Evolutionary conservation across 495 filamentous ascomycete species (phyloP).

Genomic region (Alectoria sarmentosa): DNA sequence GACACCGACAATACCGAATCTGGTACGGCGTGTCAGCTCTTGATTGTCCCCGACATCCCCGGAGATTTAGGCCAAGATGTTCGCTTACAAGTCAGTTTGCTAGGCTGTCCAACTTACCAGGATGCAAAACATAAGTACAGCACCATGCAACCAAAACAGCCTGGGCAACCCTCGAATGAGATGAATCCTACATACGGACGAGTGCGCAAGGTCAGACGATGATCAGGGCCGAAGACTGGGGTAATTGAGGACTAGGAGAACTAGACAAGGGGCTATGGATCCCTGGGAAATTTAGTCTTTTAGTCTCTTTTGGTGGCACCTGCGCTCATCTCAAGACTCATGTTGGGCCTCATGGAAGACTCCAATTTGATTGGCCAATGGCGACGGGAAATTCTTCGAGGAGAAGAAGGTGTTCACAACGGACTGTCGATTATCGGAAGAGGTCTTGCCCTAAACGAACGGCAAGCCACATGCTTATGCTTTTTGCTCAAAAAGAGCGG

Average conservation of each 20-base stretch:
- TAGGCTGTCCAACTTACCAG: not conserved
- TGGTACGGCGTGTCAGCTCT: not conserved
- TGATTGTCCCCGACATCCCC: not conserved
- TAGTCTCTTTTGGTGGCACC: conserved; percentile 2
- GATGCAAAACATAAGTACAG: not conserved
- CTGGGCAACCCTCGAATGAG: not conserved
- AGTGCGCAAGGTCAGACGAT: conserved; percentile 1
- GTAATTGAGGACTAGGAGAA: not conserved
- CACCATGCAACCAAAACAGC: not conserved
- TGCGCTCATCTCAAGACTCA: not conserved
- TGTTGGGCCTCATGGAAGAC: not conserved
- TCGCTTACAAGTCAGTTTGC: not conserved
- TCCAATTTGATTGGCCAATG: not conserved
- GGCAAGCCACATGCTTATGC: not conserved
- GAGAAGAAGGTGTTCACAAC: not conserved
- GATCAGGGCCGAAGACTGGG: not conserved
- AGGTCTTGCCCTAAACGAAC: not conserved
- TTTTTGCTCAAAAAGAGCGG: not conserved
- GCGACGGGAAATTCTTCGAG: not conserved
- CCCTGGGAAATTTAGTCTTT: conserved; percentile 2
- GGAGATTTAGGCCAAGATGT: not conserved
- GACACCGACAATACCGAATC: not conserved
- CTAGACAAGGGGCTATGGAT: conserved; percentile 13
- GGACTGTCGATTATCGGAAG: not conserved
- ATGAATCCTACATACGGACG: not conserved